Evolutionary conservation across 768 basidiomycete species (phyloP).

Genomic region (Vararia minispora): DNA sequence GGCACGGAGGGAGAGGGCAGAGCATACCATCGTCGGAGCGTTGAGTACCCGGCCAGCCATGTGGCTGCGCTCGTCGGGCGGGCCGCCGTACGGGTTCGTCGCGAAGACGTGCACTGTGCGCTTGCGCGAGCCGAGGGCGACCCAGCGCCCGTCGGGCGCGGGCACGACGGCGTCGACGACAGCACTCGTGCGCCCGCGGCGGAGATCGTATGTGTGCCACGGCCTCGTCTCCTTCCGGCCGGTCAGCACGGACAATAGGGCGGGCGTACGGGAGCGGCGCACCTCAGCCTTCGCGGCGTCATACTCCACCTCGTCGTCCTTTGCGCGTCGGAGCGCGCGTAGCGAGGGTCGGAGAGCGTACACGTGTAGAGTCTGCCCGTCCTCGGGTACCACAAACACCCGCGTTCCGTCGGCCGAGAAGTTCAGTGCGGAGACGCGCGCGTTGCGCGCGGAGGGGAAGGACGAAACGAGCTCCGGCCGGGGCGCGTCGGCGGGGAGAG

Average conservation of each 20-base stretch:
- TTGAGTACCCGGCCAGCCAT: conserved; percentile 49
- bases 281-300: not conserved
- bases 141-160: conserved; percentile 53
- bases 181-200: conserved; percentile 62
- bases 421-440: conserved; percentile 31
- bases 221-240: conserved; percentile 17
- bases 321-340: conserved; percentile 11
- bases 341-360: conserved; percentile 29
- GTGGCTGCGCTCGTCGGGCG: conserved; percentile 51
- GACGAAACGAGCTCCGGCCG: conserved; percentile 31
- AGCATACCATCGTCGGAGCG: conserved; percentile 33
- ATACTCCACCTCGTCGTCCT: not conserved
- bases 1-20: not conserved
- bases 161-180: conserved; percentile 44
- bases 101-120: conserved; percentile 65
- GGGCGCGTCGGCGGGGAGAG: conserved; percentile 11
- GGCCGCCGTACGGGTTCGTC: conserved; percentile 67
- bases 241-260: not conserved
- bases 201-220: conserved; percentile 56
- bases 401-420: conserved; percentile 47
- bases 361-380: conserved; percentile 43
- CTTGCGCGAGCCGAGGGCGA: conserved; percentile 54
- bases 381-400: conserved; percentile 37
- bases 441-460: conserved; percentile 34
- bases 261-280: not conserved